Conservation (phyloP, 257 asterid genomes). For the Penstemon barbatus region DNA sequence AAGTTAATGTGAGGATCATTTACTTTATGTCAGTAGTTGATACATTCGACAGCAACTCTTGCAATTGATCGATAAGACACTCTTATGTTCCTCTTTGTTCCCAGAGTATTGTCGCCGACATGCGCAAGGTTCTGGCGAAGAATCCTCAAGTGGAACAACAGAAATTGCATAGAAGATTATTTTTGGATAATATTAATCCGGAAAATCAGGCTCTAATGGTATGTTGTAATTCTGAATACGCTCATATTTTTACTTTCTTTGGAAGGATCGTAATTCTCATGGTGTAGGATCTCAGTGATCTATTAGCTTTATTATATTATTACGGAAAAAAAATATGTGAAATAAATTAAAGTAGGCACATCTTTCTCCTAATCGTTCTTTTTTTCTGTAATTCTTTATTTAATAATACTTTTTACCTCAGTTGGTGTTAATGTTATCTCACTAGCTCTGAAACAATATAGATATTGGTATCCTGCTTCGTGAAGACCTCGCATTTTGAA, state of each 20-base stretch:
- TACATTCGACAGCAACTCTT: conserved; percentile 12
- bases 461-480: conserved; percentile 94
- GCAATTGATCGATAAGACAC: conserved; percentile 11
- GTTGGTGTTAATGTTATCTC: background rate
- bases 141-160: conserved; percentile 95
- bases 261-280: background rate
- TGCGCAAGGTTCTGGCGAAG: conserved; percentile 93
- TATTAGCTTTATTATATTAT: conserved; percentile 3
- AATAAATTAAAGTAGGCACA: conserved; percentile 3
- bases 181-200: conserved; percentile 74
- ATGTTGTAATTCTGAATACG: conserved; percentile 37
- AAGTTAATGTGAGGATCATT: conserved; percentile 67
- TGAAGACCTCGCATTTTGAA: conserved; percentile 96
- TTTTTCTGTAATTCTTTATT: too few species aligned
- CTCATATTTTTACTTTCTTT: conserved; percentile 17
- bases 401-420: background rate
- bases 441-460: conserved; percentile 34
- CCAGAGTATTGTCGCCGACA: conserved; percentile 87
- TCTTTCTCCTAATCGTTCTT: background rate
- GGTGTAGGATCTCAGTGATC: background rate
- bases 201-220: conserved; percentile 93
- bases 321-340: background rate
- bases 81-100: conserved; percentile 30
- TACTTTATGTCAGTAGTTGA: conserved; percentile 10
- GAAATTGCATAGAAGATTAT: conserved; percentile 86